phyloP scores from a whole-genome alignment of 2,329 filamentous ascomycete genomes.

The Colletotrichum ledebouriae region DNA sequence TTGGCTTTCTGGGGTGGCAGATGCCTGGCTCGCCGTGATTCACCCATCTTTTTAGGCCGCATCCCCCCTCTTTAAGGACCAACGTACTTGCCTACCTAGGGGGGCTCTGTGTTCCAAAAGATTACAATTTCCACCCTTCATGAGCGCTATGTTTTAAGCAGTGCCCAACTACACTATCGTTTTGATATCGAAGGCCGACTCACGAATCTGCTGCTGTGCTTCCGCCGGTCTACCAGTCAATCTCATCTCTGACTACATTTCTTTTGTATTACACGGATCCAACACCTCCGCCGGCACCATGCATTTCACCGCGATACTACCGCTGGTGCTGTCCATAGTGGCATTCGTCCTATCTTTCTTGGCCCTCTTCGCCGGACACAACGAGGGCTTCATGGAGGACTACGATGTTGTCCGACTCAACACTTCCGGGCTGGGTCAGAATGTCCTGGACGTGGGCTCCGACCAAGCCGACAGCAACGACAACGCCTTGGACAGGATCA shows the following conservation, averaged over 20 bases:
- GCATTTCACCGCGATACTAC: slow-evolving; percentile 52
- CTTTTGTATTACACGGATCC: neutral
- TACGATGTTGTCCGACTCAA: slow-evolving; percentile 58
- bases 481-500: slow-evolving; percentile 48
- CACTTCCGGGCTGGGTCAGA: slow-evolving; percentile 55
- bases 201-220: neutral
- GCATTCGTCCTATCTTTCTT: slow-evolving; percentile 56
- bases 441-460: slow-evolving; percentile 45
- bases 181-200: slow-evolving; percentile 1
- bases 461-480: slow-evolving; percentile 42
- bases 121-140: neutral
- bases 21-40: slow-evolving; percentile 24
- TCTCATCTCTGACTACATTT: neutral
- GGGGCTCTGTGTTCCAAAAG: neutral
- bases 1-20: slow-evolving; percentile 21
- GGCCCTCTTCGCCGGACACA: slow-evolving; percentile 56
- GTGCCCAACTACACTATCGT: neutral
- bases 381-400: slow-evolving; percentile 59
- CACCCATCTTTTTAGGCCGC: slow-evolving; percentile 21
- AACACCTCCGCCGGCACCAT: slow-evolving; percentile 34
- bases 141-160: slow-evolving; percentile 3
- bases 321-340: slow-evolving; percentile 54
- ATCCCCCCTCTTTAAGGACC: slow-evolving; percentile 26
- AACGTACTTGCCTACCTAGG: slow-evolving; percentile 1
- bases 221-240: neutral